These are phyloP conservation scores for Beauveria australis DNA, from an alignment of 2,329 filamentous ascomycete species.

Conservation along the genomic window DNA sequence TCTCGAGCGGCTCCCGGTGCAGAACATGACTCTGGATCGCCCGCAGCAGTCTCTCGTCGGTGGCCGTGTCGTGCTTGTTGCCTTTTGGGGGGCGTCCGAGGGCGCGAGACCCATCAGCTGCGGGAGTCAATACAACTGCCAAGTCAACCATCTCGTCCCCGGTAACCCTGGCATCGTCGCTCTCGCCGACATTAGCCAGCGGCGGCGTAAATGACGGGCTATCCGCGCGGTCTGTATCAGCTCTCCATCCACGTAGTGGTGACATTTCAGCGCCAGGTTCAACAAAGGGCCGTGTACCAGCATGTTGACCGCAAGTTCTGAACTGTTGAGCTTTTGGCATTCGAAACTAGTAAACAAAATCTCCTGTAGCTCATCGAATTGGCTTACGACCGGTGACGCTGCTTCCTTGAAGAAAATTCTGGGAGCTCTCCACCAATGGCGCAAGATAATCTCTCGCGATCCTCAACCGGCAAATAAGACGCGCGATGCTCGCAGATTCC, in stretches of 20 bases:
- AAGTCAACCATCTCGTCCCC: neutral
- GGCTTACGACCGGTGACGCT: neutral
- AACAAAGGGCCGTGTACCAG: neutral
- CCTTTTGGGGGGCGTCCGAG: neutral
- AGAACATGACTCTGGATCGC: neutral
- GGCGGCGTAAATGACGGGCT: neutral
- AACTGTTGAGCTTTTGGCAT: neutral
- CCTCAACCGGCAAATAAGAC: neutral
- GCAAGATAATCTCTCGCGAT: neutral
- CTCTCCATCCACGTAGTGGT: neutral
- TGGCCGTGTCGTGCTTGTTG: neutral
- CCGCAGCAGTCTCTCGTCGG: neutral
- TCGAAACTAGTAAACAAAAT: neutral
- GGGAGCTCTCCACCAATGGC: neutral
- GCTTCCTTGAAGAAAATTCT: neutral
- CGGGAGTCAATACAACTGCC: neutral
- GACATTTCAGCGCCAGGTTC: neutral
- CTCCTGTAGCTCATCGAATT: neutral
- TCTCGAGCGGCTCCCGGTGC: neutral
- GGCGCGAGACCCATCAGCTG: neutral
- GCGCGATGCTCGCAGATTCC: neutral
- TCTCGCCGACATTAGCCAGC: neutral
- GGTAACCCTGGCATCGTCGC: neutral
- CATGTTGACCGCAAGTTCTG: neutral
- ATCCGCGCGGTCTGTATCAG: neutral